phyloP scores from a whole-genome alignment of 805 yeast species.

The Starmerella stigmatis region DNA sequence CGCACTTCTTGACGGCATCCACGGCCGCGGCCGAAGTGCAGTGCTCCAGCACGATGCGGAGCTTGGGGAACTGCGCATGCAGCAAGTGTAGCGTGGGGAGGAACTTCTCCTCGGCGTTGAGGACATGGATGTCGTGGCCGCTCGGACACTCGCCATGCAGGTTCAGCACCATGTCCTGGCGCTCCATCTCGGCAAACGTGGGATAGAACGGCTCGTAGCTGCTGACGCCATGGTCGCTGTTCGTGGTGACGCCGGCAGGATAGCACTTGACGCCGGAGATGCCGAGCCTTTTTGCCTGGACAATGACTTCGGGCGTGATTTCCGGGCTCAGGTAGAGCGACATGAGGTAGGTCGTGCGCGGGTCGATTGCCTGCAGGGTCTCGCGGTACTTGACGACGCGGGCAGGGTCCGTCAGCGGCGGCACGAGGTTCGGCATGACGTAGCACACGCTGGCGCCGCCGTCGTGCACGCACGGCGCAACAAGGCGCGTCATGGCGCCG shows the following conservation, averaged over 20 bases:
- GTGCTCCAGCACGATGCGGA: conserved; percentile 83
- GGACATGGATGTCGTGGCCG: conserved; percentile 64
- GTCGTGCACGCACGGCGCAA: conserved; percentile 76
- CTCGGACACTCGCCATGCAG: conserved; percentile 94
- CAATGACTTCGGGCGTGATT: conserved; percentile 76
- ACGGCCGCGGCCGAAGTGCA: conserved; percentile 89
- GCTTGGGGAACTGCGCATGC: conserved; percentile 71
- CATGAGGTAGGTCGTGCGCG: conserved; percentile 83
- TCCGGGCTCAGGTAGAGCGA: conserved; percentile 70
- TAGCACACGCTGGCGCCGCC: conserved; percentile 91
- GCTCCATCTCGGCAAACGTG: conserved; percentile 78
- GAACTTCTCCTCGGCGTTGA: conserved; percentile 89
- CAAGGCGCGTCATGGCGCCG: conserved; percentile 82
- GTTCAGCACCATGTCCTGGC: conserved; percentile 65
- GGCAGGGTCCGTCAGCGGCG: conserved; percentile 75
- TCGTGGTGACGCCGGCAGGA: conserved; percentile 99
- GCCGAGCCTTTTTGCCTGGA: conserved; percentile 58
- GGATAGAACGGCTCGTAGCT: conserved; percentile 86
- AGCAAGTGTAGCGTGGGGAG: conserved; percentile 77
- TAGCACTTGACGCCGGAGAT: conserved; percentile 89
- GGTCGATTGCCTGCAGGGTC: conserved; percentile 53
- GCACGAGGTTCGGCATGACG: conserved; percentile 91
- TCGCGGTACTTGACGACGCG: conserved; percentile 61
- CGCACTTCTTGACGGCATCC: conserved; percentile 60
- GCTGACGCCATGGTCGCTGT: conserved; percentile 81